Evolutionary conservation across 768 basidiomycete species (phyloP).

Genomic region (Arthromyces matolae): DNA sequence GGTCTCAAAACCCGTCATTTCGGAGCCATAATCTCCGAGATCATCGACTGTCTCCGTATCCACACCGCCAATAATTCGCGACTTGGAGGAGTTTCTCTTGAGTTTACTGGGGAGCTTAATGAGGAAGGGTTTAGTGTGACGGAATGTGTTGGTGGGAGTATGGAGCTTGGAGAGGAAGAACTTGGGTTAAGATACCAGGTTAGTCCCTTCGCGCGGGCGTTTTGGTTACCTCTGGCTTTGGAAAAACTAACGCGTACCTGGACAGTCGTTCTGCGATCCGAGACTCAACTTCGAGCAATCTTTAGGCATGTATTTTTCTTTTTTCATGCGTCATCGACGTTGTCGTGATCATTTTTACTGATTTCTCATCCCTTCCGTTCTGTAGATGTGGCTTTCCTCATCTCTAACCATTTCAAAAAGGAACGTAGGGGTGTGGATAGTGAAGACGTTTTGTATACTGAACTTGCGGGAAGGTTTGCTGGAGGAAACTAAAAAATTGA

Average conservation of each 20-base stretch:
- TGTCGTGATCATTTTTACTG: too few relatives aligned
- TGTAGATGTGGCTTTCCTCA: conserved; percentile 84
- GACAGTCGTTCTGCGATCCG: conserved; percentile 89
- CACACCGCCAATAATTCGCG: conserved; percentile 72
- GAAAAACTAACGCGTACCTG: neutral
- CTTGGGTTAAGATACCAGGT: conserved; percentile 90
- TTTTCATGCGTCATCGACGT: too few relatives aligned
- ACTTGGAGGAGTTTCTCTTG: conserved; percentile 81
- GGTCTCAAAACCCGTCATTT: conserved; percentile 92
- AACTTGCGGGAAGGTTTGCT: conserved; percentile 28
- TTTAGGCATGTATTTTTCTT: conserved; percentile 54
- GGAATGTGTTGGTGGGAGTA: conserved; percentile 94
- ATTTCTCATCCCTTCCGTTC: conserved; percentile 6
- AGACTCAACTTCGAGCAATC: conserved; percentile 92
- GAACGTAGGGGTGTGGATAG: conserved; percentile 41
- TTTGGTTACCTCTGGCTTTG: neutral
- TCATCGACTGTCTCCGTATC: conserved; percentile 77
- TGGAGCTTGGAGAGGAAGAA: conserved; percentile 88
- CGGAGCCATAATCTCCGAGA: conserved; percentile 82
- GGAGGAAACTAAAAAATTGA: too few relatives aligned
- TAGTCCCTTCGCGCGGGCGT: too few relatives aligned
- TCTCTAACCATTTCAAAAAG: conserved; percentile 78
- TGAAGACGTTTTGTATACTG: conserved; percentile 34
- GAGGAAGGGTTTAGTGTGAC: conserved; percentile 94
- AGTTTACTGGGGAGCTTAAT: conserved; percentile 89